phyloP scores from a whole-genome alignment of 352 stramenopile species.

The Globisporangium cystogenes region DNA sequence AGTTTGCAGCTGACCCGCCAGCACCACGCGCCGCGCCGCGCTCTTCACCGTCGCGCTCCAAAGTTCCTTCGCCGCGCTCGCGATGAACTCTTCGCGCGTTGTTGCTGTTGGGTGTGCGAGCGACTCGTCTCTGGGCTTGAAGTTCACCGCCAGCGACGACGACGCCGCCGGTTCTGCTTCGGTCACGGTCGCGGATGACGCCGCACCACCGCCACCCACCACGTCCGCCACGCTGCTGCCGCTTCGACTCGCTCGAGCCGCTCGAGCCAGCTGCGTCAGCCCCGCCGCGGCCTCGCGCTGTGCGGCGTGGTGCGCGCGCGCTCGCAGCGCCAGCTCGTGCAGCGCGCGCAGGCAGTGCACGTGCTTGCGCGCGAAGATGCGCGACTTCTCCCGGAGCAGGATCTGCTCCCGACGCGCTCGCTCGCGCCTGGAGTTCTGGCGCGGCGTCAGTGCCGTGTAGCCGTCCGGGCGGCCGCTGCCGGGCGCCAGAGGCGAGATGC shows the following conservation, averaged over 20 bases:
- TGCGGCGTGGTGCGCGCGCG: constrained; percentile 9
- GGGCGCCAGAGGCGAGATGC: neutral
- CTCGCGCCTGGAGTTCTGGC: constrained; percentile 2
- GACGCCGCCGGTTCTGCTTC: neutral
- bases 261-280: neutral
- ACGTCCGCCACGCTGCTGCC: neutral
- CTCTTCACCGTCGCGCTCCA: neutral
- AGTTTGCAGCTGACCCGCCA: neutral
- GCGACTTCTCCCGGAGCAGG: constrained; percentile 8
- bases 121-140: neutral
- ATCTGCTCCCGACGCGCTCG: constrained; percentile 5
- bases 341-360: constrained; percentile 10
- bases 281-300: neutral
- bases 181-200: too few relatives aligned
- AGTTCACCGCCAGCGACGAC: neutral
- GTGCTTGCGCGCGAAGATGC: constrained; percentile 15
- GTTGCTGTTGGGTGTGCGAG: neutral
- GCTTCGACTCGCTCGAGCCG: neutral
- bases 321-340: constrained; percentile 2
- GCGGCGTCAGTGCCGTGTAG: constrained; percentile 4
- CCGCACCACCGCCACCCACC: too few relatives aligned
- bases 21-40: neutral
- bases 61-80: neutral
- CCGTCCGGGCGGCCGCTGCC: neutral
- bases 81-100: neutral